Percentiles rank a stretch among this genome's conserved stretches.
These are phyloP conservation scores for Paraphaeosphaeria sporulosa DNA, from an alignment of 2,329 filamentous ascomycete species.

Conservation along the genomic window DNA sequence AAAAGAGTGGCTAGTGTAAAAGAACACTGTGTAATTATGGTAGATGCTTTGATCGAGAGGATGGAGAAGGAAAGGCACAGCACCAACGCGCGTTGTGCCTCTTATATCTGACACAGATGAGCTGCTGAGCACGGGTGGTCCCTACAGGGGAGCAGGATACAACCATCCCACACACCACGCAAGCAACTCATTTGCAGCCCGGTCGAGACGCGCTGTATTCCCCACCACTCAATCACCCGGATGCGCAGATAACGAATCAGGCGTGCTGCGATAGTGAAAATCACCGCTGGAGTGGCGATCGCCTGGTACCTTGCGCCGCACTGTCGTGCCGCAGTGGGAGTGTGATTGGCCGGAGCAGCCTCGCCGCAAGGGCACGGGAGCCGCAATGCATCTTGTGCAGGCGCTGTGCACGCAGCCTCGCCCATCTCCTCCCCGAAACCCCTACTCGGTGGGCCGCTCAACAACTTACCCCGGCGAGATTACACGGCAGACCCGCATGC, in stretches of 20 bases:
- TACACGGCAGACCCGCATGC: slow-evolving; percentile 6
- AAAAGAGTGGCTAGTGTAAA: slow-evolving; percentile 42
- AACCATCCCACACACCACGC: slow-evolving; percentile 6
- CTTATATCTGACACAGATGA: slow-evolving; percentile 25
- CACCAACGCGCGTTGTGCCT: slow-evolving; percentile 11
- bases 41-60: slow-evolving; percentile 18
- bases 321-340: neutral
- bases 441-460: neutral
- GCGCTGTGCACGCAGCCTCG: slow-evolving; percentile 12
- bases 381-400: slow-evolving; percentile 9
- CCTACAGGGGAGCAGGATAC: neutral
- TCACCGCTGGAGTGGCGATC: slow-evolving; percentile 14
- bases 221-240: neutral
- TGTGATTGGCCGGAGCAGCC: slow-evolving; percentile 12
- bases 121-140: slow-evolving; percentile 5
- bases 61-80: slow-evolving; percentile 20
- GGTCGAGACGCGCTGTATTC: neutral
- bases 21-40: slow-evolving; percentile 30
- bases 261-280: slow-evolving; percentile 11
- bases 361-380: neutral
- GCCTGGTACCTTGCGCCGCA: neutral
- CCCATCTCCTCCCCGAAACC: neutral
- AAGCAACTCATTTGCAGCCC: slow-evolving; percentile 1
- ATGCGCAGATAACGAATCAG: slow-evolving; percentile 6
- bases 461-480: slow-evolving; percentile 5